Percentiles rank a stretch among this genome's conserved stretches.
Evolutionary conservation across 176 grass and related monocot species (phyloP).

Genomic region (Musa itinerans): DNA sequence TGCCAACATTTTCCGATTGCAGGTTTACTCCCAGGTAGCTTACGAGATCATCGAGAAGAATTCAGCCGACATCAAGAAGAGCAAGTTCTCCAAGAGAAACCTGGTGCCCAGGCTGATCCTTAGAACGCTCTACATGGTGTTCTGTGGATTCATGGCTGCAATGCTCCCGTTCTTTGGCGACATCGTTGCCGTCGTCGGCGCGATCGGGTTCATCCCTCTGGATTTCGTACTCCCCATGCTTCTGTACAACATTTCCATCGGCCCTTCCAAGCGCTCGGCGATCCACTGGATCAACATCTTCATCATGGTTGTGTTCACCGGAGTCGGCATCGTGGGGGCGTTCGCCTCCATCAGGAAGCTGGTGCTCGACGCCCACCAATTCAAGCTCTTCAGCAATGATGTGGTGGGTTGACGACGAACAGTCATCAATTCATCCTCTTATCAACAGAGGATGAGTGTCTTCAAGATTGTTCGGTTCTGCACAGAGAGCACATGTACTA

Average conservation of each 20-base stretch:
- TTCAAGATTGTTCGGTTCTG: too few relatives aligned
- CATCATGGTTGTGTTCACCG: slow-evolving; percentile 66
- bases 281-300: slow-evolving; percentile 45
- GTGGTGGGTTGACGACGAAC: slow-evolving; percentile 40
- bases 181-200: slow-evolving; percentile 59
- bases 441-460: too few relatives aligned
- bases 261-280: slow-evolving; percentile 27
- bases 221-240: slow-evolving; percentile 77
- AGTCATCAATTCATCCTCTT: too few relatives aligned
- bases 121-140: slow-evolving; percentile 55
- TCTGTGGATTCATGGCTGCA: slow-evolving; percentile 55
- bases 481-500: too few relatives aligned
- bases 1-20: neutral
- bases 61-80: slow-evolving; percentile 36
- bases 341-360: slow-evolving; percentile 78
- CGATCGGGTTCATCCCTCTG: slow-evolving; percentile 75
- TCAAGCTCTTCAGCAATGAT: slow-evolving; percentile 87
- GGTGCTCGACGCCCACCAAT: slow-evolving; percentile 54
- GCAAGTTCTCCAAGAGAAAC: slow-evolving; percentile 59
- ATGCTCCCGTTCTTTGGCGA: slow-evolving; percentile 95
- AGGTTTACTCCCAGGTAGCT: slow-evolving; percentile 82
- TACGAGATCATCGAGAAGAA: slow-evolving; percentile 88
- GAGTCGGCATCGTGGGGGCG: slow-evolving; percentile 65
- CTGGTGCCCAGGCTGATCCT: slow-evolving; percentile 53
- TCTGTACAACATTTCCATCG: slow-evolving; percentile 76